Conservation (phyloP, 192 early-diverging fungal species). For the Linnemannia elongata region DNA sequence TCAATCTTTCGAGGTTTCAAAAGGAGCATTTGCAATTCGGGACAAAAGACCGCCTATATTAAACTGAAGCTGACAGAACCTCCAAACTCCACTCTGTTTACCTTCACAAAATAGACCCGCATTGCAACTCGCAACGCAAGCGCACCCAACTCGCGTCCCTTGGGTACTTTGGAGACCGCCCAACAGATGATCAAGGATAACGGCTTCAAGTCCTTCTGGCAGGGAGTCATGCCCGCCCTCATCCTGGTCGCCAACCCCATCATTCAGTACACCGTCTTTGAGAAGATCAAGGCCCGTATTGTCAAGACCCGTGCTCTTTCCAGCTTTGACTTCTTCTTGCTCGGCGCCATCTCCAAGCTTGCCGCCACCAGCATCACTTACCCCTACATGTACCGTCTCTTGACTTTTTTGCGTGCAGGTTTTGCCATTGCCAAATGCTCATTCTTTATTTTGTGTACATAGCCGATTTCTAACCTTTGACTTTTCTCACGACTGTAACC, state of each 20-base stretch:
- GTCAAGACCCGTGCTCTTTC: slow-evolving; percentile 71
- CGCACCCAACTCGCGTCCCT: slow-evolving; percentile 53
- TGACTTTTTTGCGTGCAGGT: background rate
- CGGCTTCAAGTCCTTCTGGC: slow-evolving; percentile 89
- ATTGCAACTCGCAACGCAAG: slow-evolving; percentile 85
- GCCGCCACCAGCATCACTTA: slow-evolving; percentile 96
- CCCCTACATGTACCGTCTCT: slow-evolving; percentile 87
- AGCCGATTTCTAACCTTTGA: background rate
- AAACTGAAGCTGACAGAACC: background rate
- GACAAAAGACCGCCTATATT: too few species aligned
- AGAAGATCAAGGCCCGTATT: slow-evolving; percentile 85
- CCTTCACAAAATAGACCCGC: slow-evolving; percentile 72
- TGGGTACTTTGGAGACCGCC: slow-evolving; percentile 67
- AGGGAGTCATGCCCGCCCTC: slow-evolving; percentile 93
- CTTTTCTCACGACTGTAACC: background rate
- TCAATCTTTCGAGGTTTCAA: too few species aligned
- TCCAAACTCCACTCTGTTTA: too few species aligned
- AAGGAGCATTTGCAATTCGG: too few species aligned
- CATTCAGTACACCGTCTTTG: slow-evolving; percentile 99
- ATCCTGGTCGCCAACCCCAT: slow-evolving; percentile 99
- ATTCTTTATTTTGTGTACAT: background rate
- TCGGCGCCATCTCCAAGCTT: slow-evolving; percentile 96
- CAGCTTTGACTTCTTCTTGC: slow-evolving; percentile 93
- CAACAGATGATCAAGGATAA: slow-evolving; percentile 89
- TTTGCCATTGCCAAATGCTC: background rate